Evolutionary conservation across 345 rosid species (phyloP).

Genomic region (Eucalyptus tenuipes): DNA sequence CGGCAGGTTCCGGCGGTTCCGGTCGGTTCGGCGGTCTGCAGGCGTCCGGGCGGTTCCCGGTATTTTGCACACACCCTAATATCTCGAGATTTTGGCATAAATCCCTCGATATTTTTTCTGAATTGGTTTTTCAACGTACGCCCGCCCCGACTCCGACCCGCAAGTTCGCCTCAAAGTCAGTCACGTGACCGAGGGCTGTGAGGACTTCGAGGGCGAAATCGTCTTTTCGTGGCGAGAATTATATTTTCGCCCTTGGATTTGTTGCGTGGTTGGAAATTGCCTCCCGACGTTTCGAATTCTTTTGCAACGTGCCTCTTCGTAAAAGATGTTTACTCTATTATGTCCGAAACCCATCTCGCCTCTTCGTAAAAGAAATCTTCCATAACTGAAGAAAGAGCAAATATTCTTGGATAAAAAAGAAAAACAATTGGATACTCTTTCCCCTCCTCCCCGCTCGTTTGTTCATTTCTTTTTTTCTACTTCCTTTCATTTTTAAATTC

Average conservation of each 20-base stretch:
- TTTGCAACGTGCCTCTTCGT: background rate
- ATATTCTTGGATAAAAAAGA: too few relatives aligned
- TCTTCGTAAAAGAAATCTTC: background rate
- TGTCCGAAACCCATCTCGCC: background rate
- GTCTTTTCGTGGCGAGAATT: background rate
- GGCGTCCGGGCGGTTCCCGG: too few relatives aligned
- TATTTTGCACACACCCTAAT: too few relatives aligned
- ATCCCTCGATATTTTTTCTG: background rate
- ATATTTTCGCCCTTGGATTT: background rate
- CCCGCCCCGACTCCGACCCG: background rate
- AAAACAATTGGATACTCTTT: background rate
- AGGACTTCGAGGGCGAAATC: background rate
- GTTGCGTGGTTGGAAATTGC: background rate
- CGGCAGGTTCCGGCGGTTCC: too few relatives aligned
- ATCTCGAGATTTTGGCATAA: background rate
- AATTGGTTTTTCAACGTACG: background rate
- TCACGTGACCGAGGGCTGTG: background rate
- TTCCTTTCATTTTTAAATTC: too few relatives aligned
- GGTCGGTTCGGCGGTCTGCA: too few relatives aligned
- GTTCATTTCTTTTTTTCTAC: too few relatives aligned
- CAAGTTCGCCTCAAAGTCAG: background rate
- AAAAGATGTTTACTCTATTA: background rate
- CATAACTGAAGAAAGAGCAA: background rate
- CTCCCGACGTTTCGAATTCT: background rate
- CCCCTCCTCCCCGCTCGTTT: too few relatives aligned